Base-by-base conservation (phyloP, 192 early-diverging fungal species). In the Podochytrium sp. region DNA sequence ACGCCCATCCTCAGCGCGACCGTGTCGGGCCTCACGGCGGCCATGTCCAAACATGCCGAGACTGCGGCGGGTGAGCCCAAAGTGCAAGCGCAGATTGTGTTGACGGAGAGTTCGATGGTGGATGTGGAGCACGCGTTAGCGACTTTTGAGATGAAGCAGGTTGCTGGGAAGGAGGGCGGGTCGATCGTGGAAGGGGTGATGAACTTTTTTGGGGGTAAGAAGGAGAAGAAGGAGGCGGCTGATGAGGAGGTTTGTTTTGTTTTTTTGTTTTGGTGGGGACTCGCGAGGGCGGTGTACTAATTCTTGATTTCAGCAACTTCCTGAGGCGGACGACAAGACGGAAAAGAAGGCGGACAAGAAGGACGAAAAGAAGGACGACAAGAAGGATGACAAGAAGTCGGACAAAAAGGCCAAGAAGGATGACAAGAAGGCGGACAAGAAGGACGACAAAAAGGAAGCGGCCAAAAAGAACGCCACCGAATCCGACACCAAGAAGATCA, bases 51-150 rank as follows among this genome's bases (percentile, higher is more conserved):
- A 61, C 86, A 89, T 71, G 88, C 91, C 62, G 80, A 83, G 4
- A 51, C 51, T 16, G 40, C 69, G 16, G 33, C 63, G 23, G 82
- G 71, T 42, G 82, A 87, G 30, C 93, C 93, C 42, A 97, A 96
- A 79, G 94, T 99, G 40, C 91, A 92, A 39, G 90, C 93, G 3
- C 79, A 87, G 4, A 83, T 98, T 63, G 90, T 92, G 76, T 83
- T 96, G 39, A 91, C 87, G 37, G 92, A 95, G 41, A 88, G 92
- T 41, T 92, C 93, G 51, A 49, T 91, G 6, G 80, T 96, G 38
- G 82, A 83, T 38, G 82, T 92, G n/a, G 80, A 83, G 23, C 89
- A 93, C 38, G 91, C 90, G 2, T 43, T 63, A 80, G 59, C 72
- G 16, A 49, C 41, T 5, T 79, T 90, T 69, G 86, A 89, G 78